Conservation (phyloP, 2,329 filamentous ascomycete species). For the Fusarium xylarioides region DNA sequence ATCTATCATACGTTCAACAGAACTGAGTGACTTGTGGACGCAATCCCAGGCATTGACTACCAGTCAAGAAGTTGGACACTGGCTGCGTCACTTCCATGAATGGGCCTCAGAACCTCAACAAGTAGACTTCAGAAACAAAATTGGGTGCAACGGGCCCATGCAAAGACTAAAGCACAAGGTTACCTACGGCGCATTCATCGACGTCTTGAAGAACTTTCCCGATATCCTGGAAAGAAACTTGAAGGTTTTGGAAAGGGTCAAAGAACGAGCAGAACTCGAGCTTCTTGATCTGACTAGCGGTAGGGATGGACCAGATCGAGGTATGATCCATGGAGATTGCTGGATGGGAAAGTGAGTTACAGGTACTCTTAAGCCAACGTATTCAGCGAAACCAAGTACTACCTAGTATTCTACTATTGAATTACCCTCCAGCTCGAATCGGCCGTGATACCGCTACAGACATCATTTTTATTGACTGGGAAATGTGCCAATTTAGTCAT, state of each 20-base stretch:
- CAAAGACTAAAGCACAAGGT: not conserved
- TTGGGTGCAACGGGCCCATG: not conserved
- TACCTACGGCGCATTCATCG: not conserved
- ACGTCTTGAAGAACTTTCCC: not conserved
- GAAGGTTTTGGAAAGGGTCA: not conserved
- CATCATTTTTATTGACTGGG: not conserved
- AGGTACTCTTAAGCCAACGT: accelerated
- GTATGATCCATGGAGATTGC: not conserved
- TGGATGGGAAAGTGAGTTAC: not conserved
- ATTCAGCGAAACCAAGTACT: not conserved
- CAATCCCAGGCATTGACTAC: too few species aligned
- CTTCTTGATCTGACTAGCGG: not conserved
- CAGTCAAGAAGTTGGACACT: not conserved
- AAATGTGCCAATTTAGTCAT: not conserved
- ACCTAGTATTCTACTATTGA: not conserved
- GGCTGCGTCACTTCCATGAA: not conserved
- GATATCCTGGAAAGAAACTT: not conserved
- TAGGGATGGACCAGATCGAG: not conserved
- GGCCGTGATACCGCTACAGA: not conserved
- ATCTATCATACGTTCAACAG: not conserved
- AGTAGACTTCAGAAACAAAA: not conserved
- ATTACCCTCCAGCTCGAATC: not conserved
- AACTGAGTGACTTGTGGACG: not conserved
- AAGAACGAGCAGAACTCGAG: not conserved
- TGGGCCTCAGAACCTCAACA: not conserved